Base-by-base conservation (phyloP, 108 stramenopile genomes). In the Skeletonema costatum region DNA sequence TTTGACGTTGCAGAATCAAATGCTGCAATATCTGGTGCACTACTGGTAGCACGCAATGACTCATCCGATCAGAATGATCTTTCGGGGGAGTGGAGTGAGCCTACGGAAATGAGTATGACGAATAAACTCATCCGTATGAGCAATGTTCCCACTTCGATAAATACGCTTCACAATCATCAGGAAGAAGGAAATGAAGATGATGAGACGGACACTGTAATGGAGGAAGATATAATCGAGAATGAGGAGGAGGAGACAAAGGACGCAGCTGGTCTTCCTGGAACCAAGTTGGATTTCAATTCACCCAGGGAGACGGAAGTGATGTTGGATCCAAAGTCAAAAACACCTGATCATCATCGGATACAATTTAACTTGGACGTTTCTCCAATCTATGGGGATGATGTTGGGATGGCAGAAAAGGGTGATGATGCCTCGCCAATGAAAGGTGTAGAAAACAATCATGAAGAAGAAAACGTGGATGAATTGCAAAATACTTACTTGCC, bases 231-330 rank as follows among this genome's bases (percentile, higher is more conserved):
- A 10, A 25, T 29, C 5, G 77, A 75, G 38, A 84, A 77, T 10
- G 72, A 66, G 36, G 42, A 32, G 5, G 44, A 32, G 3, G 39
- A 41, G 29, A 60, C 35, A 61, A 53, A 59, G 4, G 59, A 71
- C 16, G 68, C 19, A n/a, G 67, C 69, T 7, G 50, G 69, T 61
- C 48, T 86, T 17, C 61, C 78, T 33, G 75, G 91, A 36, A 89
- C 88, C 33, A 84, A 85, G 68, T 77, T 93, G 67, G 87, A 89
- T 84, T 90, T 91, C 48, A 90, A 87, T 56, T 77, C 85, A 67
- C 17, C 44, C 11, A 59, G 59, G 33, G 71, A 64, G n/a, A 32
- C 63, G 29, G 46, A 68, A 29, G 46, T 32, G 29, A 14, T 68
- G 65, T 8, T 25, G 66, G 30, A 21, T 51, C 25, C 32, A 33